Evolutionary conservation across 1,139 yeast species (phyloP).

Genomic region (Taphrina communis): DNA sequence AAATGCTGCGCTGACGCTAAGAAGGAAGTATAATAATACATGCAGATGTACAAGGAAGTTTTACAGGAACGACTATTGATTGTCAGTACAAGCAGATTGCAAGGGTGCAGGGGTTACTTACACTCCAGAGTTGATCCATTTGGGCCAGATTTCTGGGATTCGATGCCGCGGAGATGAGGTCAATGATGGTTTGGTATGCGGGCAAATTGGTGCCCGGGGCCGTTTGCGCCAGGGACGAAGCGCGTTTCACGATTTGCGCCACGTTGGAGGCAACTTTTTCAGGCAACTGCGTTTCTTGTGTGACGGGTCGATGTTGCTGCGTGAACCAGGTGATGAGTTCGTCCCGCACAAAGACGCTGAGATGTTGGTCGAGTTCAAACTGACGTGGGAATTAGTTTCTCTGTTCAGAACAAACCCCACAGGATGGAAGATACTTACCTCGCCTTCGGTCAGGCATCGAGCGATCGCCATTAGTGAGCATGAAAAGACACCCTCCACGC

Average conservation of each 20-base stretch:
- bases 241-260: conserved; percentile 75
- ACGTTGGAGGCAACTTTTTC: conserved; percentile 90
- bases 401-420: background rate
- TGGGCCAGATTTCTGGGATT: conserved; percentile 93
- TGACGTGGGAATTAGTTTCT: conserved; percentile 5
- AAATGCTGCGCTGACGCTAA: conserved; percentile 8
- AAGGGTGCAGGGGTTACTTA: background rate
- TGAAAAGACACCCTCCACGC: conserved; percentile 87
- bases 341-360: conserved; percentile 91
- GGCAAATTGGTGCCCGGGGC: conserved; percentile 71
- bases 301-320: conserved; percentile 70
- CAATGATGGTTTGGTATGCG: conserved; percentile 91
- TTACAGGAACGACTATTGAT: conserved; percentile 1
- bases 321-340: conserved; percentile 89
- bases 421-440: conserved; percentile 63
- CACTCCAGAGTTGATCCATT: conserved; percentile 92
- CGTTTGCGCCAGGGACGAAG: conserved; percentile 70
- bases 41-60: background rate
- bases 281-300: conserved; percentile 77
- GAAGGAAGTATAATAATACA: background rate
- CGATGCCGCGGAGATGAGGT: conserved; percentile 91
- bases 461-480: conserved; percentile 86
- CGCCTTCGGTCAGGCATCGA: conserved; percentile 86
- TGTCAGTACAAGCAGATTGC: background rate
- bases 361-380: conserved; percentile 51